These are phyloP conservation scores for Ascochyta pisi DNA, from an alignment of 2,329 filamentous ascomycete genomes.

Conservation along the genomic window DNA sequence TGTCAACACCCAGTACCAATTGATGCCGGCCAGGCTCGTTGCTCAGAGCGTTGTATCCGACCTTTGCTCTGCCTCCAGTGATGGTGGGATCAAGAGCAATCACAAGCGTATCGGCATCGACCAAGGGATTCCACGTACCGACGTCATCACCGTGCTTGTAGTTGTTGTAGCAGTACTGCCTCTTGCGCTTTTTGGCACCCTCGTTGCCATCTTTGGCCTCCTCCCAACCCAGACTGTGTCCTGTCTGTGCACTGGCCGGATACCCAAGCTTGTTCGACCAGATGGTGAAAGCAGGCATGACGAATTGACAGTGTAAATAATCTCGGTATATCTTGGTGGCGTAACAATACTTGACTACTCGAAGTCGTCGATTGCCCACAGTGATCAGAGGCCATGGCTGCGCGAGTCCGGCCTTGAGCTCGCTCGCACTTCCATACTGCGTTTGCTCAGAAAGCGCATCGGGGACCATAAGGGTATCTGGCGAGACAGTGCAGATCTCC, in stretches of 20 bases:
- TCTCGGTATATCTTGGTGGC: neutral
- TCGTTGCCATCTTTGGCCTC: neutral
- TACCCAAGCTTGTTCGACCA: neutral
- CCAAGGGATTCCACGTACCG: neutral
- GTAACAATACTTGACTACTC: conserved; percentile 3
- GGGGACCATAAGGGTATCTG: neutral
- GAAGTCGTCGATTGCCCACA: neutral
- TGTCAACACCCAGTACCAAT: neutral
- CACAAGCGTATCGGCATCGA: neutral
- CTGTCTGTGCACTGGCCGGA: neutral
- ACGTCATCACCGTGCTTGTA: neutral
- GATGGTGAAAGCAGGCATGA: conserved; percentile 1
- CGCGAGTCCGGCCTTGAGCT: neutral
- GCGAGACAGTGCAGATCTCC: neutral
- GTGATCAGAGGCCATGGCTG: conserved; percentile 1
- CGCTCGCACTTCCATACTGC: neutral
- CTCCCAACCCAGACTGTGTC: conserved; percentile 1
- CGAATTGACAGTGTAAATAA: neutral
- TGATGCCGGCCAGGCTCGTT: neutral
- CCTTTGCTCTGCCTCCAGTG: neutral
- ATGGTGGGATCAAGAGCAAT: neutral
- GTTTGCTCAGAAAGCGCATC: neutral
- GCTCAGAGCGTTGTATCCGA: neutral
- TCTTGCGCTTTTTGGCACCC: neutral
- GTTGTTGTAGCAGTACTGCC: conserved; percentile 1